Evolutionary conservation across 176 grass and related monocot species (phyloP).

Genomic region (Lolium multiflorum): DNA sequence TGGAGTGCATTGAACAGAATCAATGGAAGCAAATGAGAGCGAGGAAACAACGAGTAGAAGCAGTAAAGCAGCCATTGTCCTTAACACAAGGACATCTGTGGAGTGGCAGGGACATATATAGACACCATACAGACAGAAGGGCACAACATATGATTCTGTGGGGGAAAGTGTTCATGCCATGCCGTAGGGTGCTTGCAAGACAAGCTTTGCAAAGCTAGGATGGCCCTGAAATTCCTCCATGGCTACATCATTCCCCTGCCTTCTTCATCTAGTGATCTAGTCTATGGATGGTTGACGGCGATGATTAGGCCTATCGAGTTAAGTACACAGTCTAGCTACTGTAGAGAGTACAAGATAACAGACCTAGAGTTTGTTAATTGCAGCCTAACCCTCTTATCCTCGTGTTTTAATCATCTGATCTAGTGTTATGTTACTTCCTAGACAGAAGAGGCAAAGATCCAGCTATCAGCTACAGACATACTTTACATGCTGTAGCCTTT

Average conservation of each 20-base stretch:
- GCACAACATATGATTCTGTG: slow-evolving; percentile 64
- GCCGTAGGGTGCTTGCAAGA: slow-evolving; percentile 75
- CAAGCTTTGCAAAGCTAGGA: slow-evolving; percentile 79
- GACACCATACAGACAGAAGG: slow-evolving; percentile 45
- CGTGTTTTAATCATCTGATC: slow-evolving; percentile 66
- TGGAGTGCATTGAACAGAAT: slow-evolving; percentile 49
- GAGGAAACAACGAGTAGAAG: slow-evolving; percentile 62
- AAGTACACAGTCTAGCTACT: slow-evolving; percentile 49
- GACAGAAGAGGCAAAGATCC: slow-evolving; percentile 40
- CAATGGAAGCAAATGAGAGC: slow-evolving; percentile 53
- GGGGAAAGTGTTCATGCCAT: slow-evolving; percentile 42
- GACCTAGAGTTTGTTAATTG: slow-evolving; percentile 42
- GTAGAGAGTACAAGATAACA: slow-evolving; percentile 36
- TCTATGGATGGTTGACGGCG: slow-evolving; percentile 42
- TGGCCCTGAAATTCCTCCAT: slow-evolving; percentile 77
- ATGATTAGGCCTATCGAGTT: slow-evolving; percentile 57
- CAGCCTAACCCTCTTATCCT: slow-evolving; percentile 21
- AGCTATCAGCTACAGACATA: slow-evolving; percentile 51
- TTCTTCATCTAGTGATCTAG: slow-evolving; percentile 60
- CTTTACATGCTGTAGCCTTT: slow-evolving; percentile 52
- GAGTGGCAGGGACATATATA: slow-evolving; percentile 65
- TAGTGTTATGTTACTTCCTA: slow-evolving; percentile 54
- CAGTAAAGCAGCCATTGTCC: slow-evolving; percentile 73
- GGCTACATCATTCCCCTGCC: slow-evolving; percentile 71
- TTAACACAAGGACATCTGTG: slow-evolving; percentile 51